These are phyloP conservation scores for Heritiera fomes DNA, from an alignment of 345 rosid species.

Conservation along the genomic window DNA sequence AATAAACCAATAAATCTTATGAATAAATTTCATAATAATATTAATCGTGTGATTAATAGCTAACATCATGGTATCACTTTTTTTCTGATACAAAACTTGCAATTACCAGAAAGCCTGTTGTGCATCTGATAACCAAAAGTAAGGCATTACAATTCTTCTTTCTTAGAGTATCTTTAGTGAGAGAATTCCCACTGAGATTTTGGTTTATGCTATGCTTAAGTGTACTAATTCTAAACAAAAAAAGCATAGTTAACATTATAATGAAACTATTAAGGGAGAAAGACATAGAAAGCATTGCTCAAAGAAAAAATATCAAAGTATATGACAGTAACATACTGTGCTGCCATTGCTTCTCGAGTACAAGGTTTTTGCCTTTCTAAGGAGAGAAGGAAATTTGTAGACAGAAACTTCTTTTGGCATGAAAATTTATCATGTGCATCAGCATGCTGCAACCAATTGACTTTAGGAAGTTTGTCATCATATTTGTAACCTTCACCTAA, in stretches of 20 bases:
- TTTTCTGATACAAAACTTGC: conserved; percentile 1
- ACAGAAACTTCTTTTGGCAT: conserved; percentile 45
- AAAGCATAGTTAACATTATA: neutral
- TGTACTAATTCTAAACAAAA: neutral
- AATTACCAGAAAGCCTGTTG: conserved; percentile 15
- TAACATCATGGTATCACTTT: neutral
- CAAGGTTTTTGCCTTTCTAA: conserved; percentile 67
- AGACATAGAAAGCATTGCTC: neutral
- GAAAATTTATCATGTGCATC: conserved; percentile 41
- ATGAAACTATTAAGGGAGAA: neutral
- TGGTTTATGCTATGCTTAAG: neutral
- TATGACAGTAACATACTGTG: conserved; percentile 42
- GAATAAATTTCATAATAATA: neutral
- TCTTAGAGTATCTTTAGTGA: neutral
- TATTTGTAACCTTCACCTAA: conserved; percentile 40
- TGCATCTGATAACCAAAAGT: neutral
- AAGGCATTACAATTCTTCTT: conserved; percentile 12
- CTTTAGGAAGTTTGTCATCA: conserved; percentile 50
- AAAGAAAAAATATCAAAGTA: neutral
- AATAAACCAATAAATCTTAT: neutral
- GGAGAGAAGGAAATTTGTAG: conserved; percentile 66
- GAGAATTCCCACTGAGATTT: neutral
- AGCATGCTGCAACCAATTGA: conserved; percentile 77
- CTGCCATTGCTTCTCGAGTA: conserved; percentile 40
- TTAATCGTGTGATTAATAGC: neutral